These are phyloP conservation scores for Penicillium corylophilum DNA, from an alignment of 2,329 filamentous ascomycete species.

Conservation along the genomic window DNA sequence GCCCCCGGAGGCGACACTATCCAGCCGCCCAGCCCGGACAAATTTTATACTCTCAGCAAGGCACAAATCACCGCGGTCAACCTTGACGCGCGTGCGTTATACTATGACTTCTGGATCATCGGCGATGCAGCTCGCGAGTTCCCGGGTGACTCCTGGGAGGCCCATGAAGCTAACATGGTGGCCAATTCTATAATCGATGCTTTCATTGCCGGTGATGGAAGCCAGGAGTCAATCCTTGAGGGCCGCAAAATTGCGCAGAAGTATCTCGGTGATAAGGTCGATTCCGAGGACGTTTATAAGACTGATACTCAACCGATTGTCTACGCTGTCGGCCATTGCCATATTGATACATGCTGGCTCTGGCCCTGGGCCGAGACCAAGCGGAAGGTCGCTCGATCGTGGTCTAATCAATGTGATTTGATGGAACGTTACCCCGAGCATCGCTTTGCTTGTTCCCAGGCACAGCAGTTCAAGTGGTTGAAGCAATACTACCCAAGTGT, in stretches of 20 bases:
- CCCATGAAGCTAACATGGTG: constrained; percentile 79
- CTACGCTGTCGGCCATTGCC: constrained; percentile 89
- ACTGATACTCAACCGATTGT: constrained; percentile 72
- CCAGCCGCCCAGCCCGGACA: constrained; percentile 83
- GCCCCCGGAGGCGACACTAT: constrained; percentile 80
- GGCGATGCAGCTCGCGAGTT: constrained; percentile 89
- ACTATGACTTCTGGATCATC: constrained; percentile 95
- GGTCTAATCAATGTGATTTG: constrained; percentile 94
- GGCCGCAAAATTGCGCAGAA: constrained; percentile 79
- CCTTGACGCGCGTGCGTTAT: constrained; percentile 75
- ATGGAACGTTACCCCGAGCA: constrained; percentile 95
- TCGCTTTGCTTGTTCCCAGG: constrained; percentile 87
- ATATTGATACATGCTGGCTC: constrained; percentile 97
- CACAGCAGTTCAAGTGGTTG: constrained; percentile 98
- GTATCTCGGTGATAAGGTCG: constrained; percentile 77
- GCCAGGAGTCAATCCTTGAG: constrained; percentile 70
- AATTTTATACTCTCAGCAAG: constrained; percentile 70
- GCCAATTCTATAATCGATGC: constrained; percentile 86
- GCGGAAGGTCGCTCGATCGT: constrained; percentile 90
- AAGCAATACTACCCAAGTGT: constrained; percentile 84
- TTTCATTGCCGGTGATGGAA: constrained; percentile 75
- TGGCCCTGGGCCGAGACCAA: constrained; percentile 99
- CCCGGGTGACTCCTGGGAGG: constrained; percentile 80
- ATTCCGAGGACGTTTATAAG: constrained; percentile 82
- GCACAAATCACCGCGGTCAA: constrained; percentile 91